Percentiles rank a stretch among this genome's conserved stretches.
Conservation (phyloP, 768 basidiomycete species). For the Hygrocybe coccinea region DNA sequence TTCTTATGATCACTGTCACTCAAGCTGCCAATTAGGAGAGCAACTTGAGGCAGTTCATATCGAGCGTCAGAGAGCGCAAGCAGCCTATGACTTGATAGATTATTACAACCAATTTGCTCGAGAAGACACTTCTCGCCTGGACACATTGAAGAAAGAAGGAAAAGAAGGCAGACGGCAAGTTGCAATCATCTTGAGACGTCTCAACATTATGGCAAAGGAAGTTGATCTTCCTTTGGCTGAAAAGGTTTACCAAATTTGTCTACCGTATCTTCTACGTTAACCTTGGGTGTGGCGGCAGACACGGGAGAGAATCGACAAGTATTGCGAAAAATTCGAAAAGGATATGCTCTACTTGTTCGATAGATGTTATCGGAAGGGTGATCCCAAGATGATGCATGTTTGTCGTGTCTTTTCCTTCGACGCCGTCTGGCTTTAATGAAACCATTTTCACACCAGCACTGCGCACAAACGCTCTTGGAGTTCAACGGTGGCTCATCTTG, state of each 20-base stretch:
- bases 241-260: constrained; percentile 44
- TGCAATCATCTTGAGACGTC: constrained; percentile 77
- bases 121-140: constrained; percentile 70
- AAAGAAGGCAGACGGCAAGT: constrained; percentile 84
- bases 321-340: constrained; percentile 98
- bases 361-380: constrained; percentile 90
- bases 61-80: constrained; percentile 87
- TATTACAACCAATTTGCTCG: constrained; percentile 90
- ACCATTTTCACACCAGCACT: constrained; percentile 60
- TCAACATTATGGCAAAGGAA: constrained; percentile 87
- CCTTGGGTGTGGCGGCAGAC: constrained; percentile 45
- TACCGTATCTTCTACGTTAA: neutral
- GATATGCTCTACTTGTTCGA: constrained; percentile 97
- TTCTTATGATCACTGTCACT: neutral
- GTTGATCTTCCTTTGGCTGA: constrained; percentile 83
- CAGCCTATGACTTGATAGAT: constrained; percentile 88
- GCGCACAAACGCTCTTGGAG: constrained; percentile 91
- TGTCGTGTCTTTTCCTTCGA: constrained; percentile 20
- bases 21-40: constrained; percentile 58
- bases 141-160: constrained; percentile 79
- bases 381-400: constrained; percentile 99
- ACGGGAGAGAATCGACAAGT: constrained; percentile 87
- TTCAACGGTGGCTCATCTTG: constrained; percentile 98
- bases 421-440: neutral
- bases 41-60: constrained; percentile 93